Evolutionary conservation across 805 yeast genomes (phyloP).

Genomic region (Torulaspora delbrueckii): DNA sequence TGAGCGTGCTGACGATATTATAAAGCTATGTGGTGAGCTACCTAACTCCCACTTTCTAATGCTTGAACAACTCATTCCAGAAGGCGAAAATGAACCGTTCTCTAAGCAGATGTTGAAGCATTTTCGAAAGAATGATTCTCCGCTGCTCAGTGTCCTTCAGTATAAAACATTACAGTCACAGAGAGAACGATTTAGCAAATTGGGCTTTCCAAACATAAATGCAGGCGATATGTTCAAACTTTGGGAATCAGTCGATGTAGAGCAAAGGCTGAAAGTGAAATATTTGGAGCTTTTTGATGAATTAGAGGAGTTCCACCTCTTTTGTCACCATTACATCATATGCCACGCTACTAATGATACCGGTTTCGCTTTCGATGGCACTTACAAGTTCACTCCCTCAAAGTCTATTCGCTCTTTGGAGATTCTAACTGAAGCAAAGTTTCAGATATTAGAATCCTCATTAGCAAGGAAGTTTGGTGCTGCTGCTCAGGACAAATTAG

Average conservation of each 20-base stretch:
- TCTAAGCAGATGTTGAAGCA: constrained; percentile 71
- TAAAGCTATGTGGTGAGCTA: constrained; percentile 42
- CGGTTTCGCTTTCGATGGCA: constrained; percentile 9
- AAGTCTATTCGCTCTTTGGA: not conserved
- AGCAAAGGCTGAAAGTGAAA: constrained; percentile 40
- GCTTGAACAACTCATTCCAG: constrained; percentile 68
- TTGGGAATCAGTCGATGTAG: constrained; percentile 49
- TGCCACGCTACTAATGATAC: constrained; percentile 54
- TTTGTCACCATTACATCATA: constrained; percentile 69
- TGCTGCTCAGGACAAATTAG: constrained; percentile 4
- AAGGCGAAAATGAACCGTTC: constrained; percentile 59
- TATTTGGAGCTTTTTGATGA: constrained; percentile 71
- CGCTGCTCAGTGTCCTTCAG: constrained; percentile 56
- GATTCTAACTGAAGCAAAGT: not conserved
- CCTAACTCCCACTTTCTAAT: constrained; percentile 56
- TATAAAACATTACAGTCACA: constrained; percentile 54
- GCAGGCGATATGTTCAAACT: constrained; percentile 50
- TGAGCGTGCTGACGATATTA: constrained; percentile 56
- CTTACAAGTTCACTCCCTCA: constrained; percentile 6
- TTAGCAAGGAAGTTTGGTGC: constrained; percentile 27
- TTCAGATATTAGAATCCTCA: constrained; percentile 2
- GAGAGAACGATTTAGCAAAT: constrained; percentile 41
- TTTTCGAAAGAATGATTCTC: constrained; percentile 60
- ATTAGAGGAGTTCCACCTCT: constrained; percentile 73
- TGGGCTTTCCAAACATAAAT: constrained; percentile 48